Conservation (phyloP, 176 grass and related monocot genomes). For the Sorghum bicolor region DNA sequence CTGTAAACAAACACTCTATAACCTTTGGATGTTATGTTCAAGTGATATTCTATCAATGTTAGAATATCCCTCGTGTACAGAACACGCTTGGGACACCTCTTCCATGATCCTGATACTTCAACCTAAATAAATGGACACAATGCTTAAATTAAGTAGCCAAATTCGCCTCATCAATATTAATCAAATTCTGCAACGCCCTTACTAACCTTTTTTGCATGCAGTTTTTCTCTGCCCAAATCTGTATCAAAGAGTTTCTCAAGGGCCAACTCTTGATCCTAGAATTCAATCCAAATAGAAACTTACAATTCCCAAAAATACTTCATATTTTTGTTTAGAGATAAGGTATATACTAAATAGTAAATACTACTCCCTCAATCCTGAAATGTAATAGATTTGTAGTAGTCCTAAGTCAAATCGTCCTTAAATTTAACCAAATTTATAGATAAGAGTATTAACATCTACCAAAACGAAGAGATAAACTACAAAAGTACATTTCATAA, state of each 20-base stretch:
- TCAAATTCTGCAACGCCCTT: background rate
- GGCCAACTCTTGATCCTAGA: conserved; percentile 43
- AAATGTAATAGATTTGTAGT: background rate
- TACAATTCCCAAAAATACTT: background rate
- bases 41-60: conserved; percentile 54
- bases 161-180: background rate
- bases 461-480: background rate
- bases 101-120: conserved; percentile 40
- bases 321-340: background rate
- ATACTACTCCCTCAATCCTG: background rate
- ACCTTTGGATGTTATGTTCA: conserved; percentile 64
- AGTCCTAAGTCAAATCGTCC: background rate
- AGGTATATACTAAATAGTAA: background rate
- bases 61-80: conserved; percentile 43
- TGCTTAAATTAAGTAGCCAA: background rate
- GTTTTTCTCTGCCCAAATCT: conserved; percentile 24
- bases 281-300: background rate
- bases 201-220: conserved; percentile 55
- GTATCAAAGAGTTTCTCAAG: conserved; percentile 45
- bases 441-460: background rate
- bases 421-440: background rate
- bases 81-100: conserved; percentile 47
- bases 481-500: background rate
- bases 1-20: conserved; percentile 54
- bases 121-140: conserved; percentile 12